Base-by-base conservation (phyloP, 2,329 filamentous ascomycete genomes). In the Dactylellina parvicollis region DNA sequence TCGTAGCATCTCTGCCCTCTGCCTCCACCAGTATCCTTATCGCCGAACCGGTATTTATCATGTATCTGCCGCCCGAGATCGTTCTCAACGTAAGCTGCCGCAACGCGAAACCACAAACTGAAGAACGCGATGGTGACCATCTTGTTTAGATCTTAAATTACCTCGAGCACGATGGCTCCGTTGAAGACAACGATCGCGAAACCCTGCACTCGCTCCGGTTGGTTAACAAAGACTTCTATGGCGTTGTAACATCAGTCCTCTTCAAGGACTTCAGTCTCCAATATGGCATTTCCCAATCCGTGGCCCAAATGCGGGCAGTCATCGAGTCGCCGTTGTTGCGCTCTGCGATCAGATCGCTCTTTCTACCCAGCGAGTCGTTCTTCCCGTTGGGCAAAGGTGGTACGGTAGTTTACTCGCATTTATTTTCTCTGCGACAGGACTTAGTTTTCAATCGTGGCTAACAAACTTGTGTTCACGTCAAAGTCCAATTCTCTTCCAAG, bases 321-420 rank as follows among this genome's bases (percentile, higher is more conserved):
- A 24, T 44, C 5, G 28, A 28, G n/a, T 59, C 66, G 16, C 18
- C 44, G 7, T 5, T 46, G 10, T 16, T 72, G 8, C 10, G 36
- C 3, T 26, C 44, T 3, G 44, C 24, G 18, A 65, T 72, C n/a
- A 54, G 20, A 20, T 38, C 32, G 1, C 24, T 72, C 4, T 72
- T 65, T 26, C 24, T 72, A 3, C 59, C 59, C 1, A 72, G 67
- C 42, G 67, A 72, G 55, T 59, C 42, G 0, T 72, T 72, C 46
- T 72, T 59, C 34, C 67, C 67, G n/a, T 32, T 72, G 16, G 67
- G 59, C 24, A 52, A 60, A 55, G 38, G 60, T 32, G 59, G 67
- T 72, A 72, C 32, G 57, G 4, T 3, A 55, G 22, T 42, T 42
- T n/a, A n/a, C n/a, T n/a, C n/a, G 8, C 3, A 38, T 14, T 26